Percentiles rank a stretch among this genome's conserved stretches.
These are phyloP conservation scores for Zygosaccharomyces siamensis DNA, from an alignment of 805 yeast species.

Conservation along the genomic window DNA sequence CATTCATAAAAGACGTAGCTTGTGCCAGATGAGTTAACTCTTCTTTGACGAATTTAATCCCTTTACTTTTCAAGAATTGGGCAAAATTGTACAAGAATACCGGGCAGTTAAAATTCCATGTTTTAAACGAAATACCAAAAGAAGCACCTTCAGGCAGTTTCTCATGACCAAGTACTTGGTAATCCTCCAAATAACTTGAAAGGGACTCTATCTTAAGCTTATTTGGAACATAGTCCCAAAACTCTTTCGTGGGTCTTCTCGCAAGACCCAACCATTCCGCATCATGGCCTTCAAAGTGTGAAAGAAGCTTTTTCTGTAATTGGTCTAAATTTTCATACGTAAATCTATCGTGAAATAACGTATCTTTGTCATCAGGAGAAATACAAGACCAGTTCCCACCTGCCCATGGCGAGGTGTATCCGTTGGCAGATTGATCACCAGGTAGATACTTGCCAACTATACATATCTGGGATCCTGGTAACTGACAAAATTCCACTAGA, in stretches of 20 bases:
- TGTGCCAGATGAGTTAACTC: conserved; percentile 52
- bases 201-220: conserved; percentile 45
- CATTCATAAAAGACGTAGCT: conserved; percentile 38
- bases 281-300: conserved; percentile 31
- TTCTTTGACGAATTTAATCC: conserved; percentile 48
- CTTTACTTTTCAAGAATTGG: conserved; percentile 40
- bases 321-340: conserved; percentile 48
- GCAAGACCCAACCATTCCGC: conserved; percentile 48
- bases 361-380: conserved; percentile 51
- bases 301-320: conserved; percentile 47
- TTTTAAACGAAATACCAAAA: conserved; percentile 49
- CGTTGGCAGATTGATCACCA: conserved; percentile 63
- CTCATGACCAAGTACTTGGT: conserved; percentile 33
- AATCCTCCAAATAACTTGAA: conserved; percentile 46
- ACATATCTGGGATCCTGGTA: conserved; percentile 42
- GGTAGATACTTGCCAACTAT: conserved; percentile 66
- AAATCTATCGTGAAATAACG: conserved; percentile 48
- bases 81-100: conserved; percentile 47
- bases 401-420: conserved; percentile 81
- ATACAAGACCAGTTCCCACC: conserved; percentile 60
- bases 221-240: conserved; percentile 50
- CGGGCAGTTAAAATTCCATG: conserved; percentile 75
- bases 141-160: conserved; percentile 49
- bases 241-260: conserved; percentile 51
- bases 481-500: conserved; percentile 41